A percentile compares a stretch with the other conserved stretches of the same genome.
Conservation (phyloP, 1,284 basidiomycete species). For the Agroathelia rolfsii region DNA sequence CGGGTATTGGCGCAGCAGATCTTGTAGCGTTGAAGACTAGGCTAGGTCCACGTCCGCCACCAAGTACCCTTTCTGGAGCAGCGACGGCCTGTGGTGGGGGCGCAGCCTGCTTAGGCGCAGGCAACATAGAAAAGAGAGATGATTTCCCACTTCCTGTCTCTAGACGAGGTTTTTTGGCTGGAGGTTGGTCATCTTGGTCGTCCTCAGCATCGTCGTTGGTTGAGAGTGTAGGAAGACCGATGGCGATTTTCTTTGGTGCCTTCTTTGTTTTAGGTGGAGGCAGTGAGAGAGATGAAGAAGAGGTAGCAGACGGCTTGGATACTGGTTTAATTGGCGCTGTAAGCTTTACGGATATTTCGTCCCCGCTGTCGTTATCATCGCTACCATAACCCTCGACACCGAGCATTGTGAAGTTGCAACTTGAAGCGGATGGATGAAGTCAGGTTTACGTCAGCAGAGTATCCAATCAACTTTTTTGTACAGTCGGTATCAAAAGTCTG, state of each 20-base stretch:
- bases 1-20: conserved; percentile 8
- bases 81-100: conserved; percentile 30
- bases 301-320: conserved; percentile 18
- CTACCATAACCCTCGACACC: conserved; percentile 68
- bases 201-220: conserved; percentile 28
- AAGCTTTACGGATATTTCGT: conserved; percentile 30
- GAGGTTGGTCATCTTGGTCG: conserved; percentile 33
- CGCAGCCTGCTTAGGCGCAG: conserved; percentile 58
- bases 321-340: conserved; percentile 23
- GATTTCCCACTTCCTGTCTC: conserved; percentile 51
- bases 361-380: conserved; percentile 47
- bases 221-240: conserved; percentile 49
- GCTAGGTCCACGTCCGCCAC: conserved; percentile 50
- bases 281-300: conserved; percentile 18
- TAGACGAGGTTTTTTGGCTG: conserved; percentile 49
- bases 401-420: conserved; percentile 37
- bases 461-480: conserved; percentile 3
- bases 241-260: conserved; percentile 57
- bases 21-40: conserved; percentile 40
- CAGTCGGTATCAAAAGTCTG: no score
- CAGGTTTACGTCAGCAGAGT: not conserved
- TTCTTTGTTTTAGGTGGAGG: conserved; percentile 30
- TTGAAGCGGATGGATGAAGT: conserved; percentile 9
- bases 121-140: conserved; percentile 62
- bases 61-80: conserved; percentile 46